phyloP scores from a whole-genome alignment of 2,329 filamentous ascomycete genomes.

The Madurella mycetomatis region DNA sequence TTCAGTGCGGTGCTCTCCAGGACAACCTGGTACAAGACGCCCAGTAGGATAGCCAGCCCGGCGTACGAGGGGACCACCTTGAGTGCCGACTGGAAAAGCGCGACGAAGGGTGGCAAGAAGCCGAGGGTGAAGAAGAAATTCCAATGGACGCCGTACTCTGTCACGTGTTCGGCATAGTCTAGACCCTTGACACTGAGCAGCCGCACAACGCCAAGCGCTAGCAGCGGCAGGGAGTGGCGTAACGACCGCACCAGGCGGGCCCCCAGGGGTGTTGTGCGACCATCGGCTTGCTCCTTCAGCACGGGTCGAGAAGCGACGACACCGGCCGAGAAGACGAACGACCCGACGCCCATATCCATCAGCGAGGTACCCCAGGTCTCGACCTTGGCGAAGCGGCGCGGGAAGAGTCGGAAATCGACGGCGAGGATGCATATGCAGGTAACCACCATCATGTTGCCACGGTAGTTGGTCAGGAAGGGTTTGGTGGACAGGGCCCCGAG shows the following conservation, averaged over 20 bases:
- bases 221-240: conserved; percentile 76
- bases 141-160: conserved; percentile 98
- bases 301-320: conserved; percentile 82
- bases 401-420: conserved; percentile 91
- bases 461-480: conserved; percentile 88
- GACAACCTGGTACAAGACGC: conserved; percentile 65
- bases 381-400: conserved; percentile 91
- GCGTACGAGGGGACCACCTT: conserved; percentile 71
- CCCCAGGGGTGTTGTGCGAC: conserved; percentile 45
- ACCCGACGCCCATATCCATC: conserved; percentile 96
- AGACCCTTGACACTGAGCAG: conserved; percentile 87
- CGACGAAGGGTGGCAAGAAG: conserved; percentile 82
- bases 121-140: conserved; percentile 98
- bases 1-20: conserved; percentile 77
- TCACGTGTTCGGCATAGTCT: conserved; percentile 95
- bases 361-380: conserved; percentile 99
- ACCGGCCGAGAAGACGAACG: conserved; percentile 92
- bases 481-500: conserved; percentile 67
- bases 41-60: conserved; percentile 65
- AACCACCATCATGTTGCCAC: conserved; percentile 83
- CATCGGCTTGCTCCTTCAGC: conserved; percentile 62
- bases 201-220: conserved; percentile 74
- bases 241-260: conserved; percentile 62
- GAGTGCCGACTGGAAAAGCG: conserved; percentile 71
- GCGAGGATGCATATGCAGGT: conserved; percentile 93